A percentile compares a stretch with the other conserved stretches of the same genome.
Evolutionary conservation across 2,329 filamentous ascomycete species (phyloP).

Genomic region (Grosmannia penicillata): DNA sequence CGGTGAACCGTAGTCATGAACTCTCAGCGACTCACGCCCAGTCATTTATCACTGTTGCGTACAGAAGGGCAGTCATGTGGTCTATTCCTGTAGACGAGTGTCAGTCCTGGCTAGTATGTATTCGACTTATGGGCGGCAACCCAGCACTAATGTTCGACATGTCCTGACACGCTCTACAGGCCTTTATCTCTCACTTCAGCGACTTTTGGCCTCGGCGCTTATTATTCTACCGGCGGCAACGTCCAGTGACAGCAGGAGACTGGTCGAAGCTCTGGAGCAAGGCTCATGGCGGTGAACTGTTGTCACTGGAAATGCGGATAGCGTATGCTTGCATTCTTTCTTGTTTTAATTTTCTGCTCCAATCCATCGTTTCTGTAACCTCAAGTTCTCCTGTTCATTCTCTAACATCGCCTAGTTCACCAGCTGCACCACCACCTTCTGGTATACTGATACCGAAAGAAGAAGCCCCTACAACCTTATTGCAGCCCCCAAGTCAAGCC

Average conservation of each 20-base stretch:
- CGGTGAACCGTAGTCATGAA: conserved; percentile 15
- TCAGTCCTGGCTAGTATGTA: conserved; percentile 29
- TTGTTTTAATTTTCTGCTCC: no score
- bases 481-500: no score
- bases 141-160: conserved; percentile 8
- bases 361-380: no score
- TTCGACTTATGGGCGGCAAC: no score
- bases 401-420: background rate
- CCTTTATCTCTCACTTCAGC: conserved; percentile 25
- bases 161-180: conserved; percentile 9
- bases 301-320: conserved; percentile 11
- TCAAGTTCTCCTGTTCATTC: no score
- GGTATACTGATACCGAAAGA: background rate
- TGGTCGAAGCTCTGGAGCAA: conserved; percentile 14
- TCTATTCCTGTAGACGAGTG: conserved; percentile 23
- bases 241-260: conserved; percentile 8
- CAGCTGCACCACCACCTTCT: background rate
- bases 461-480: background rate
- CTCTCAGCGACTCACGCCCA: conserved; percentile 5
- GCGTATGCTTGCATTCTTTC: conserved; percentile 3
- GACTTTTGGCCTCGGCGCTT: conserved; percentile 25
- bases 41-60: conserved; percentile 20
- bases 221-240: conserved; percentile 17
- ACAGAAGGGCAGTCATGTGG: conserved; percentile 22
- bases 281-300: conserved; percentile 7